phyloP scores from a whole-genome alignment of 1,139 yeast genomes.

The Pichia sp. region DNA sequence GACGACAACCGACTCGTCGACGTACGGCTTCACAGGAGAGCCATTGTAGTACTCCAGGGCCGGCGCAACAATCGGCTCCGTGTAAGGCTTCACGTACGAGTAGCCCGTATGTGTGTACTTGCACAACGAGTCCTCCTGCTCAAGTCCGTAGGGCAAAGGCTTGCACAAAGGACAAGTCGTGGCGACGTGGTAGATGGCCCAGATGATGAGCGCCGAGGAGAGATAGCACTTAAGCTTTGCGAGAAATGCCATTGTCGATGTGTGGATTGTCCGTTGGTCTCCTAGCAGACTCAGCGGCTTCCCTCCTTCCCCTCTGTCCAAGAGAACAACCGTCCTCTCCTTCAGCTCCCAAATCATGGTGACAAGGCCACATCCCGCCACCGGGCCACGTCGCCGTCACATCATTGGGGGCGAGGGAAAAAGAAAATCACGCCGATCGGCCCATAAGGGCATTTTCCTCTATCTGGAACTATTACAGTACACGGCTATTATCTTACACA shows the following conservation, averaged over 20 bases:
- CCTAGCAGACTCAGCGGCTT: background rate
- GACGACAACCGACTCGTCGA: constrained; percentile 14
- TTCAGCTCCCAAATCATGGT: background rate
- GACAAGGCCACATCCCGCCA: background rate
- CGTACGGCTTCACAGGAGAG: constrained; percentile 25
- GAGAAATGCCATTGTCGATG: constrained; percentile 8
- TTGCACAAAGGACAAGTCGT: constrained; percentile 15
- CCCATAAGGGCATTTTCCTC: background rate
- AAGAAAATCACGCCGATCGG: background rate
- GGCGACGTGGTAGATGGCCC: constrained; percentile 12
- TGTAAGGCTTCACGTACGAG: constrained; percentile 20
- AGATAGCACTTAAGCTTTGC: constrained; percentile 18
- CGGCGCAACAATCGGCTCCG: constrained; percentile 17
- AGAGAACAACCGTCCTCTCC: background rate
- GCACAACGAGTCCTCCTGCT: constrained; percentile 20
- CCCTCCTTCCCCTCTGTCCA: background rate
- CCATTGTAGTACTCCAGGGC: constrained; percentile 16
- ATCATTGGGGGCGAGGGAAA: background rate
- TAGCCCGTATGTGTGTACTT: constrained; percentile 22
- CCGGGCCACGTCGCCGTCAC: background rate
- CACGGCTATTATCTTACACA: too few species aligned
- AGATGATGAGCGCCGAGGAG: constrained; percentile 10
- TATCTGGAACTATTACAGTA: too few species aligned
- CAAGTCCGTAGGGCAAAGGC: constrained; percentile 9
- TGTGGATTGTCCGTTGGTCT: background rate